These are phyloP conservation scores for Blastobotrys illinoisensis DNA, from an alignment of 1,139 yeast species.

Conservation along the genomic window DNA sequence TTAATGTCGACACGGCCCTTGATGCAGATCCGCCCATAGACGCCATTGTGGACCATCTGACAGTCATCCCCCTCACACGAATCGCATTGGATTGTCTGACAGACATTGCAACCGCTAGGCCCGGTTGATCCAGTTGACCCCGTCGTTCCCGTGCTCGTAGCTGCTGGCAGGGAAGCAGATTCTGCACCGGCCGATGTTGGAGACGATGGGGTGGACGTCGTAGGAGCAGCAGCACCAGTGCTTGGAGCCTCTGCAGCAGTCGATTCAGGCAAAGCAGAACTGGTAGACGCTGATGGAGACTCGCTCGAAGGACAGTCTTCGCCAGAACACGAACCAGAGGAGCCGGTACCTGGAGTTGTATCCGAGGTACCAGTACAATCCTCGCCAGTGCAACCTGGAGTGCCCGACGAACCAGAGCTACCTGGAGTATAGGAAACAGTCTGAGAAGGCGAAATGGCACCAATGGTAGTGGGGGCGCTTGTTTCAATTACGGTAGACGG, in stretches of 20 bases:
- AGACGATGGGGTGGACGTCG: constrained; percentile 28
- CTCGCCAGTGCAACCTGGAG: background rate
- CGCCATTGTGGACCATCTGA: background rate
- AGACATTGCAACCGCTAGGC: background rate
- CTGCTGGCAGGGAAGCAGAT: background rate
- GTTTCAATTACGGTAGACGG: too few species aligned
- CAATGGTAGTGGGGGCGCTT: too few species aligned
- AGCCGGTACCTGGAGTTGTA: background rate
- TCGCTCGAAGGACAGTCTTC: background rate
- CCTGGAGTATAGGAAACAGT: background rate
- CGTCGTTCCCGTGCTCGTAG: background rate
- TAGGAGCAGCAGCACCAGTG: background rate
- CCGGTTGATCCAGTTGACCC: background rate
- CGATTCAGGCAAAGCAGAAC: background rate
- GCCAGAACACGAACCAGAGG: background rate
- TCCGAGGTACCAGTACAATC: background rate
- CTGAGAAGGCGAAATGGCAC: background rate
- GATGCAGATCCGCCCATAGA: background rate
- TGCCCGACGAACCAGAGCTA: background rate
- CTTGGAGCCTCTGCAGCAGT: background rate
- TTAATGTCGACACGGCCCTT: background rate
- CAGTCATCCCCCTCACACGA: background rate
- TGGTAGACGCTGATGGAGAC: background rate
- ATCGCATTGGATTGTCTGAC: background rate
- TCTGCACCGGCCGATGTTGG: background rate